Percentiles rank a stretch among this genome's conserved stretches.
Conservation (phyloP, 768 basidiomycete genomes). For the Tulasnella sp. region DNA sequence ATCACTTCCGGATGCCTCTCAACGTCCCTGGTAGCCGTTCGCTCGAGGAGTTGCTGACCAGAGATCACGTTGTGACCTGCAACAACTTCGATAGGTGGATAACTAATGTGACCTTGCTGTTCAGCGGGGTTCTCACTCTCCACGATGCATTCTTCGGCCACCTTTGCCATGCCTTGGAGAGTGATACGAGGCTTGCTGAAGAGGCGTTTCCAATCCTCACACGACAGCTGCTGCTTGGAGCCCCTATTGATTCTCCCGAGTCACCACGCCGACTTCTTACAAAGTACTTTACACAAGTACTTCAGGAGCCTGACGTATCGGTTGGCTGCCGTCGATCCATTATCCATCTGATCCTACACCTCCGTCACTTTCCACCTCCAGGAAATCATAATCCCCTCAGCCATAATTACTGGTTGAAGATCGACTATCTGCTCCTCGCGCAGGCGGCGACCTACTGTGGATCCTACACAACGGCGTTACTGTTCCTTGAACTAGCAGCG, state of each 20-base stretch:
- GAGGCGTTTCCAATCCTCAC: slow-evolving; percentile 65
- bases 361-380: slow-evolving; percentile 51
- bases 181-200: slow-evolving; percentile 48
- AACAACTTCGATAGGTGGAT: slow-evolving; percentile 55
- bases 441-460: slow-evolving; percentile 64
- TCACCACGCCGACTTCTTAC: slow-evolving; percentile 26
- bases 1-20: background rate
- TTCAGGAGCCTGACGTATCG: slow-evolving; percentile 31
- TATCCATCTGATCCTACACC: slow-evolving; percentile 66
- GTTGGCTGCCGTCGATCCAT: slow-evolving; percentile 42
- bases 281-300: slow-evolving; percentile 44
- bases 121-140: slow-evolving; percentile 47
- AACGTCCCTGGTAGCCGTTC: background rate
- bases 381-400: slow-evolving; percentile 31
- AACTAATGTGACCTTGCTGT: slow-evolving; percentile 38
- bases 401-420: slow-evolving; percentile 68
- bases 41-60: background rate
- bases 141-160: slow-evolving; percentile 57
- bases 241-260: slow-evolving; percentile 17
- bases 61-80: background rate
- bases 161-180: slow-evolving; percentile 44
- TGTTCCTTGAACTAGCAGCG: slow-evolving; percentile 68
- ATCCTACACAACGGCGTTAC: slow-evolving; percentile 77
- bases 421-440: slow-evolving; percentile 64
- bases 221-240: slow-evolving; percentile 43